Conservation (phyloP, 2,329 filamentous ascomycete species). For the Emergomyces orientalis region DNA sequence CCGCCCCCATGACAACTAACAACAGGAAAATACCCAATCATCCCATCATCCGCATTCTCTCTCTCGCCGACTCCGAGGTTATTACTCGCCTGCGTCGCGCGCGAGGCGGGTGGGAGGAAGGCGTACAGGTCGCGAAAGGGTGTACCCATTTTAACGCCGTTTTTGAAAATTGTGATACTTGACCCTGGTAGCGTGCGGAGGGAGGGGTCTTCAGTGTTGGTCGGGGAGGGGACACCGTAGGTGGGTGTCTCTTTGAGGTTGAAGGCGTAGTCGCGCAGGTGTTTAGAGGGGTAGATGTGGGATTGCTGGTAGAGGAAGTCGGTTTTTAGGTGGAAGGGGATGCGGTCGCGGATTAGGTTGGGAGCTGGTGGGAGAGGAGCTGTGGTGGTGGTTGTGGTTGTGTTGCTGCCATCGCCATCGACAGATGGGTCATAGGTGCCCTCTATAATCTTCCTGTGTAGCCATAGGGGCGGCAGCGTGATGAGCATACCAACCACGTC, state of each 20-base stretch:
- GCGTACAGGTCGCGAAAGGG: constrained; percentile 80
- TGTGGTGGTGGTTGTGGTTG: neutral
- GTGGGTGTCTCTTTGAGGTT: constrained; percentile 39
- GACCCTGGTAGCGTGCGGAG: constrained; percentile 80
- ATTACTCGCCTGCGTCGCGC: constrained; percentile 35
- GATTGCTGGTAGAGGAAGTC: constrained; percentile 78
- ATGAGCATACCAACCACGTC: constrained; percentile 94
- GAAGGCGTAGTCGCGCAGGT: constrained; percentile 62
- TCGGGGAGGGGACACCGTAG: constrained; percentile 44
- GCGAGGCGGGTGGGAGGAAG: constrained; percentile 81
- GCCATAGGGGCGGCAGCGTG: constrained; percentile 69
- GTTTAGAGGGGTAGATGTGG: constrained; percentile 63
- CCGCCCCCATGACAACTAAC: constrained; percentile 88
- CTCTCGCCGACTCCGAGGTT: constrained; percentile 55
- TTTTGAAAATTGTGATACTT: constrained; percentile 84
- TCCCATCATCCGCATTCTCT: constrained; percentile 84
- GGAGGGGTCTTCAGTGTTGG: constrained; percentile 61
- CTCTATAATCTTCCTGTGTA: constrained; percentile 81
- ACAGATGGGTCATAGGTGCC: constrained; percentile 81
- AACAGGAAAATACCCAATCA: constrained; percentile 90
- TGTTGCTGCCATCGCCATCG: constrained; percentile 42
- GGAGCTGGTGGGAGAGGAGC: constrained; percentile 43
- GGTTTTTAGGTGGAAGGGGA: constrained; percentile 87
- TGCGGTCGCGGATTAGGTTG: constrained; percentile 88
- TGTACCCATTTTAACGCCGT: constrained; percentile 75